A percentile compares a stretch with the other conserved stretches of the same genome.
Conservation (phyloP, 768 basidiomycete species). For the Trametes elegans region DNA sequence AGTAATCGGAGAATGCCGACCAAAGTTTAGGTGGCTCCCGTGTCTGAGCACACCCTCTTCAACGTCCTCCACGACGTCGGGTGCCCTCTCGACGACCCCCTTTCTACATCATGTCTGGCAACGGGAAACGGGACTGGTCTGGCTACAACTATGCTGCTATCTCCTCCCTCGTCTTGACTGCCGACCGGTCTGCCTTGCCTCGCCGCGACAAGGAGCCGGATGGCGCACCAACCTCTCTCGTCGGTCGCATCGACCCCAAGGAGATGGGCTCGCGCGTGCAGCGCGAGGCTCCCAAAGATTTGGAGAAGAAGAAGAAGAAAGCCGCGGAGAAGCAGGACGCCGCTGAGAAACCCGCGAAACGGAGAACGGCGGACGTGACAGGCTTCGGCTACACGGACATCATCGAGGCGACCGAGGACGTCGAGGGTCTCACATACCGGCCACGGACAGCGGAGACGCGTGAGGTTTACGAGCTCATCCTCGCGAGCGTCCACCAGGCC, state of each 20-base stretch:
- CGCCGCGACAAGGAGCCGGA: slow-evolving; percentile 94
- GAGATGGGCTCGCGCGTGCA: slow-evolving; percentile 94
- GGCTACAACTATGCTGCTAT: slow-evolving; percentile 96
- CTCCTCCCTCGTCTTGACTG: slow-evolving; percentile 92
- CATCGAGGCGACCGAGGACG: slow-evolving; percentile 89
- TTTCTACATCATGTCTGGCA: slow-evolving; percentile 37
- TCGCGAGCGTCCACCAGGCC: slow-evolving; percentile 74
- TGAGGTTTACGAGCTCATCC: slow-evolving; percentile 90
- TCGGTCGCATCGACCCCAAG: slow-evolving; percentile 82
- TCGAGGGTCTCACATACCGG: slow-evolving; percentile 90
- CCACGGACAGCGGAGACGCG: slow-evolving; percentile 93
- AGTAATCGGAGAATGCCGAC: slow-evolving; percentile 9
- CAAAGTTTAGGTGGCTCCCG: slow-evolving; percentile 4
- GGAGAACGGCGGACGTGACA: slow-evolving; percentile 53
- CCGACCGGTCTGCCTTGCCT: slow-evolving; percentile 76
- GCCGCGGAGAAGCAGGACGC: slow-evolving; percentile 59
- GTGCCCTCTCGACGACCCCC: too few species aligned
- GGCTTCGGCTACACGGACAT: slow-evolving; percentile 87
- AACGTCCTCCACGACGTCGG: too few species aligned
- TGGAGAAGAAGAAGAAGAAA: slow-evolving; percentile 93
- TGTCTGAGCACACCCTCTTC: neutral
- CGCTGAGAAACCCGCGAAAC: slow-evolving; percentile 58
- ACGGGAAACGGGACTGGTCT: slow-evolving; percentile 84
- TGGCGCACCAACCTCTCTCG: slow-evolving; percentile 91
- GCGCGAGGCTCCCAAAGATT: slow-evolving; percentile 79